Percentiles rank a stretch among this genome's conserved stretches.
These are phyloP conservation scores for Fusarium secorum DNA, from an alignment of 2,329 filamentous ascomycete genomes.

Conservation along the genomic window DNA sequence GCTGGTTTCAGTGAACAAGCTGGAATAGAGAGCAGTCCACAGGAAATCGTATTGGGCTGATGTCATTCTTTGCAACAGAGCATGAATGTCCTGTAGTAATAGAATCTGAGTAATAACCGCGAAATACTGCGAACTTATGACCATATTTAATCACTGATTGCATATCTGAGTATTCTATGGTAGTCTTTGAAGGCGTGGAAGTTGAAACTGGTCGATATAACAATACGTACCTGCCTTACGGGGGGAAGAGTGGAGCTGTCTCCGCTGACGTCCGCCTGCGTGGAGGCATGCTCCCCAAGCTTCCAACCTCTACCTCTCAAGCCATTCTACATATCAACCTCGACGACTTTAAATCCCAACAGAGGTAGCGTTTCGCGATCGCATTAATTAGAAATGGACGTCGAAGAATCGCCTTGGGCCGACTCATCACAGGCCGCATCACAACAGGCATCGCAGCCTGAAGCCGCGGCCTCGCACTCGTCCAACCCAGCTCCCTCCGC, in stretches of 20 bases:
- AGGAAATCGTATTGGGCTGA: not conserved
- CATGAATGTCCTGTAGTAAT: not conserved
- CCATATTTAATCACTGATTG: not conserved
- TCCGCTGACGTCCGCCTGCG: slow-evolving; percentile 37
- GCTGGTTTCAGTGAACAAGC: not conserved
- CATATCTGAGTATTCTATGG: not conserved
- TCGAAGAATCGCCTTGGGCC: slow-evolving; percentile 64
- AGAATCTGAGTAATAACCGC: not conserved
- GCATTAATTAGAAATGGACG: slow-evolving; percentile 52
- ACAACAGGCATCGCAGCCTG: slow-evolving; percentile 44
- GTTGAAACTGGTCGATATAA: not conserved
- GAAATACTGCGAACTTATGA: not conserved
- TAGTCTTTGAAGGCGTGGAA: not conserved
- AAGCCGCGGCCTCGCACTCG: slow-evolving; percentile 44
- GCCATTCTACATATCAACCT: not conserved
- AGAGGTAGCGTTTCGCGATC: slow-evolving; percentile 5
- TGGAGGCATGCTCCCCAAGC: slow-evolving; percentile 28
- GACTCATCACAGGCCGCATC: slow-evolving; percentile 52
- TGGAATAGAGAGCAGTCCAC: not conserved
- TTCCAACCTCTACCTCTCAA: slow-evolving; percentile 36
- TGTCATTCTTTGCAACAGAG: not conserved
- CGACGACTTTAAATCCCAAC: slow-evolving; percentile 14
- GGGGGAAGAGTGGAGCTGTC: slow-evolving; percentile 32
- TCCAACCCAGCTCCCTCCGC: slow-evolving; percentile 40
- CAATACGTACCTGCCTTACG: slow-evolving; percentile 28